Evolutionary conservation across 371 early-diverging fungal genomes (phyloP), one percentile per base, ranked within the genome.

Genomic region (Rhizopus sp.): DNA sequence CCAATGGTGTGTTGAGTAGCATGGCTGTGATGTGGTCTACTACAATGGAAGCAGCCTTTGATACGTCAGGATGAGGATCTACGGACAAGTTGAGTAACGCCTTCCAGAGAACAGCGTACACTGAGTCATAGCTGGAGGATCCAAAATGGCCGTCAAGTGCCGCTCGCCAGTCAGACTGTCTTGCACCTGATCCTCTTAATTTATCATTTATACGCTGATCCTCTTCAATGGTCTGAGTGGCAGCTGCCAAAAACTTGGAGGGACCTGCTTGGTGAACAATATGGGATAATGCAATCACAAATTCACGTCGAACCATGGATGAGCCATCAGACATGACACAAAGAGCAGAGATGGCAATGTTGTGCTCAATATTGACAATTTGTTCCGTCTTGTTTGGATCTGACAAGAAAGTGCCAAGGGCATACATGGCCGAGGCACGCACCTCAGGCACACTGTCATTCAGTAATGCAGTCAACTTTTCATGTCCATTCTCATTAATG

Each of bases 391-490:
- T 84, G 52, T 86, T 84, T 34, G 85, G 64, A 50, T 89, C 87
- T 40, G 91, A 91, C 50, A 95, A 83, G 46, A 96, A 85, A 0
- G 89, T 80, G 4, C 91, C 86, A 2, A 93, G 62, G 0, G 94
- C 93, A 68, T 82, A 85, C 75, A 93, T 73, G 16, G 93, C 91
- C 0, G 91, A 88, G 0, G 94, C 91, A 30, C 95, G 85, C 12
- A 94, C 94, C 64, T 94, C 96, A 7, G 93, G 84, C 0, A 91
- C 88, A 8, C 82, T 78, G 59, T 94, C 94, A 2, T 64, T 65
- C 7, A 93, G 59, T 49, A 92, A 59, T 1, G 67, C 55, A 29
- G 81, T 79, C n/a, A 94, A 52, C 23, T 81, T 69, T 48, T 87
- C 86, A 63, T 92, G 93, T 7, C 90, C 76, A 54, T 86, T 82